Evolutionary conservation across 2,329 filamentous ascomycete species (phyloP), one percentile per base, ranked within the genome.

Genomic region (Colletotrichum higginsianum): DNA sequence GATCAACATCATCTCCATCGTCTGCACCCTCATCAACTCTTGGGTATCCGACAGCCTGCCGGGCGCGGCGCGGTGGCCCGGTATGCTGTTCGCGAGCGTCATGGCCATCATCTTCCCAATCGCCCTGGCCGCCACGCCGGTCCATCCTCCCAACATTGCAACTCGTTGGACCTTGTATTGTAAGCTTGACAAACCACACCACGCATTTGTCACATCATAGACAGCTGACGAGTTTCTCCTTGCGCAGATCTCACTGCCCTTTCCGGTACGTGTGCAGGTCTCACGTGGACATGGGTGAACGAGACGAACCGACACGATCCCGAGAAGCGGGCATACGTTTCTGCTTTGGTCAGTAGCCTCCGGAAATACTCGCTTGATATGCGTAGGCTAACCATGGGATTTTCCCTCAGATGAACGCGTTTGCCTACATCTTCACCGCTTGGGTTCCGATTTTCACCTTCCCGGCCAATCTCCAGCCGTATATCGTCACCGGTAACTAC

Each of bases 401-500:
- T 4, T 11, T 12, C 0, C 4, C 2, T 1, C n/a, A 78, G 76
- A 78, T 78, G 77, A 79, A 78, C 35, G 76, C 75, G 0, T 78
- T 77, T 18, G 75, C 77, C 16, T 78, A 76, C 61, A 78, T 77
- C 13, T 78, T 78, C 68, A 75, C 74, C n/a, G 77, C 77, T 1
- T 79, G 77, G 77, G 71, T 79, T 0, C 74, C 75, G 5, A 78
- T 79, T 44, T 79, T 79, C 46, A 78, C 77, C 15, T 79, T 78
- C 42, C 77, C 77, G 9, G 74, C 77, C n/a, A 73, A 73, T n/a
- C 66, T 74, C 5, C 77, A 79, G 72, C 77, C 77, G 13, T 78
- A 76, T 61, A 79, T 79, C 50, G 76, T 78, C 1, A 66, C 76
- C 1, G 77, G 77, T 4, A 77, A 78, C 55, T 78, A 79, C 71